A percentile compares a stretch with the other conserved stretches of the same genome.
These are phyloP conservation scores for Sporormia fimetaria DNA, from an alignment of 495 filamentous ascomycete species.

Conservation along the genomic window DNA sequence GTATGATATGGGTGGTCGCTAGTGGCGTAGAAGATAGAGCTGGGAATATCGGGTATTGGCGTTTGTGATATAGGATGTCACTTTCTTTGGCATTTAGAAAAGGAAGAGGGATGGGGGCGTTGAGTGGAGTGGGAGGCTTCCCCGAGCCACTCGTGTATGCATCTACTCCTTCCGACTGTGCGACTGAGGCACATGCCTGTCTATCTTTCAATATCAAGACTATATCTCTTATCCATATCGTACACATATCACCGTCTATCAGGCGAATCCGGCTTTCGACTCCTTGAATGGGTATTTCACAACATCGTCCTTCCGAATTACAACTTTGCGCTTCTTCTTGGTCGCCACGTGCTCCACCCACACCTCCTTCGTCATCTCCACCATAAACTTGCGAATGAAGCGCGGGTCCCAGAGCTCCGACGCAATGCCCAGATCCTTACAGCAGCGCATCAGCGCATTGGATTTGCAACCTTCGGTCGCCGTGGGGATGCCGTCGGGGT, in stretches of 20 bases:
- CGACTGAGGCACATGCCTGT: no score
- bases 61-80: no score
- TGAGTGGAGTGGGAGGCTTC: no score
- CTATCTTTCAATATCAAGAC: no score
- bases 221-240: no score
- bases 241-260: no score
- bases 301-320: conserved; percentile 72
- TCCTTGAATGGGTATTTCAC: conserved; percentile 73
- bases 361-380: conserved; percentile 59
- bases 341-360: conserved; percentile 71
- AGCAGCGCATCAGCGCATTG: conserved; percentile 91
- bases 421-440: conserved; percentile 92
- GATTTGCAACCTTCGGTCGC: conserved; percentile 95
- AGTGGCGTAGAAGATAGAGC: not conserved
- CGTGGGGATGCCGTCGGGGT: conserved; percentile 83
- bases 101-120: no score
- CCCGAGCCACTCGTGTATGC: no score
- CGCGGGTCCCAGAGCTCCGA: conserved; percentile 94
- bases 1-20: conserved; percentile 17
- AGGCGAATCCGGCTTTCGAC: no score
- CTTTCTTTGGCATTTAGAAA: no score
- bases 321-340: conserved; percentile 83
- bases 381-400: conserved; percentile 65
- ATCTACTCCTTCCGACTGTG: no score
- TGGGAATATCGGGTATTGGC: no score